Evolutionary conservation across 495 filamentous ascomycete genomes (phyloP).

Genomic region (Aspergillus diversus): DNA sequence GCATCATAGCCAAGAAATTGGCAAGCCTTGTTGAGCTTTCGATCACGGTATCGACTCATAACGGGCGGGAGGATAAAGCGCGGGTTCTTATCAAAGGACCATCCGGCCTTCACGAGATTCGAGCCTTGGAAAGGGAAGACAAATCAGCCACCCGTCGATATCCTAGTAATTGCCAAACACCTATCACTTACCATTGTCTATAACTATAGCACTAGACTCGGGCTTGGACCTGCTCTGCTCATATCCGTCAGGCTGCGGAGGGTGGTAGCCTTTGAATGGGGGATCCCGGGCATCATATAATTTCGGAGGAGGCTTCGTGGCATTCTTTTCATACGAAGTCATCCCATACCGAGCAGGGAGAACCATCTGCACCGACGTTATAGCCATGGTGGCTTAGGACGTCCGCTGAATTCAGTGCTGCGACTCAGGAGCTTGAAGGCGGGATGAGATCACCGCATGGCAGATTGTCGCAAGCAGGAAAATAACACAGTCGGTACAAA

Average conservation of each 20-base stretch:
- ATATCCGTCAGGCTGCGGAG: conserved; percentile 69
- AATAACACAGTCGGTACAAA: not conserved
- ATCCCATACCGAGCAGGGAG: conserved; percentile 38
- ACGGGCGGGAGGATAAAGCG: conserved; percentile 82
- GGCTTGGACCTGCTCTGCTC: conserved; percentile 60
- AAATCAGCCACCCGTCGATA: conserved; percentile 11
- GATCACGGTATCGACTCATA: conserved; percentile 90
- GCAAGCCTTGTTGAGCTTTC: conserved; percentile 85
- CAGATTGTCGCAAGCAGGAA: conserved; percentile 25
- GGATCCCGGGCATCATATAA: conserved; percentile 67
- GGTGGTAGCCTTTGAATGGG: conserved; percentile 73
- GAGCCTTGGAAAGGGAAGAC: conserved; percentile 62
- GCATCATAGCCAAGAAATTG: conserved; percentile 90
- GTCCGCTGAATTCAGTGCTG: conserved; percentile 30
- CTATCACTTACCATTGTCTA: conserved; percentile 87
- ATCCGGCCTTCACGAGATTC: conserved; percentile 85
- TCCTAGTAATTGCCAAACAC: not conserved
- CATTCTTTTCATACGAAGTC: conserved; percentile 37
- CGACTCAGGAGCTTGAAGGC: conserved; percentile 34
- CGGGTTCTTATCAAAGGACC: conserved; percentile 85
- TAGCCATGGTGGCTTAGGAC: conserved; percentile 49
- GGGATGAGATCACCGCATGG: conserved; percentile 38
- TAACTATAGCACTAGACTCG: conserved; percentile 78
- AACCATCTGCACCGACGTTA: conserved; percentile 49
- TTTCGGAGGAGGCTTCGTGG: conserved; percentile 53